Evolutionary conservation across 257 asterid genomes (phyloP).

Genomic region (Solanum sitiens): DNA sequence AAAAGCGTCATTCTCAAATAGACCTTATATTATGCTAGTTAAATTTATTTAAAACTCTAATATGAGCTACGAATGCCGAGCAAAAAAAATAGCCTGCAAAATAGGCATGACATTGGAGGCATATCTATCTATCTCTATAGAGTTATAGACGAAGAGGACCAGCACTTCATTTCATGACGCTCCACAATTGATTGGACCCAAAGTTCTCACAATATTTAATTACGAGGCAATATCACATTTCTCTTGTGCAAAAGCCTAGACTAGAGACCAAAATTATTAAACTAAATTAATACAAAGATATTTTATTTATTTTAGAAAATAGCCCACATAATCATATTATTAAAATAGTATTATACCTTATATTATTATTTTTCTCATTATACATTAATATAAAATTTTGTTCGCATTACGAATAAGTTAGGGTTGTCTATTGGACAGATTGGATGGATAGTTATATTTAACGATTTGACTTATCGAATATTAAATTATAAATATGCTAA

Average conservation of each 20-base stretch:
- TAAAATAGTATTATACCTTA: too few relatives aligned
- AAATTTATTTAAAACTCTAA: too few relatives aligned
- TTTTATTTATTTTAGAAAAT: too few relatives aligned
- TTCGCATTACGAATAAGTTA: too few relatives aligned
- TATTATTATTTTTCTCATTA: too few relatives aligned
- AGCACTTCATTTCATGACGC: not conserved
- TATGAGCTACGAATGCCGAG: rapidly evolving
- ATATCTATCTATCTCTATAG: not conserved
- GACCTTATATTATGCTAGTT: rapidly evolving
- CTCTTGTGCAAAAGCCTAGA: not conserved
- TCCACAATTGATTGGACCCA: not conserved
- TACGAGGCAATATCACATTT: not conserved
- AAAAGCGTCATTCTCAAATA: rapidly evolving
- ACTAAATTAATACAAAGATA: not conserved
- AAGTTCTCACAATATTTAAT: not conserved
- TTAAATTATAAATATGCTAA: too few relatives aligned
- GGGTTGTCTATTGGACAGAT: too few relatives aligned
- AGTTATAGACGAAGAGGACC: not conserved
- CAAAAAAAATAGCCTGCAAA: not conserved
- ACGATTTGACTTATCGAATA: rapidly evolving
- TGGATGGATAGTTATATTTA: too few relatives aligned
- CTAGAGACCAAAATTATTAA: not conserved
- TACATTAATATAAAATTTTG: too few relatives aligned
- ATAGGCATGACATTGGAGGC: not conserved
- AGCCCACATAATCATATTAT: too few relatives aligned